These are phyloP conservation scores for Phytophthora aleatoria DNA, from an alignment of 352 stramenopile genomes.

Conservation along the genomic window DNA sequence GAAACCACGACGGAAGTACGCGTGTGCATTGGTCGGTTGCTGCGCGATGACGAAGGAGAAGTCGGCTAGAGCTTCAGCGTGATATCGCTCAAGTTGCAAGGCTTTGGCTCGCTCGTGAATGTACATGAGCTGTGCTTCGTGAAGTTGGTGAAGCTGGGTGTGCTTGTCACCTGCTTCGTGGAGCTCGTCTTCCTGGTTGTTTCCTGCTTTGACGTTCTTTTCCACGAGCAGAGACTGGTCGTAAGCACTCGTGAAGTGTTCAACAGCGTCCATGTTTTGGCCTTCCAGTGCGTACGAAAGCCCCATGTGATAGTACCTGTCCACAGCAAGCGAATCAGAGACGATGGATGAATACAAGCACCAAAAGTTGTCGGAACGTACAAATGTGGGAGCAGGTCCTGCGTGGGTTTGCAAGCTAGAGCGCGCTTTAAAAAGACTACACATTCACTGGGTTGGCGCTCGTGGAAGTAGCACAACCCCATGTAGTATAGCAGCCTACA, in stretches of 20 bases:
- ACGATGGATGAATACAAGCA: neutral
- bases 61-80: slow-evolving; percentile 71
- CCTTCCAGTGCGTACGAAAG: slow-evolving; percentile 57
- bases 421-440: slow-evolving; percentile 52
- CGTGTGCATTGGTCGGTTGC: slow-evolving; percentile 83
- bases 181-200: slow-evolving; percentile 25
- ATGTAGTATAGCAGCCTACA: slow-evolving; percentile 68
- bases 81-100: slow-evolving; percentile 73
- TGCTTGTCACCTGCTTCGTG: slow-evolving; percentile 20
- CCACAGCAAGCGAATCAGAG: slow-evolving; percentile 4
- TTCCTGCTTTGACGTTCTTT: slow-evolving; percentile 13
- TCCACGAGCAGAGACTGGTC: slow-evolving; percentile 24
- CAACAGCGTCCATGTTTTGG: slow-evolving; percentile 64
- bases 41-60: slow-evolving; percentile 72
- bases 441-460: slow-evolving; percentile 49
- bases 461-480: slow-evolving; percentile 68
- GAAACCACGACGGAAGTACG: slow-evolving; percentile 84
- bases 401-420: slow-evolving; percentile 32
- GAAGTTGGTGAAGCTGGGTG: slow-evolving; percentile 29
- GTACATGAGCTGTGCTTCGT: slow-evolving; percentile 40
- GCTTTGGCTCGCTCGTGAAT: slow-evolving; percentile 82
- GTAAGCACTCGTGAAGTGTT: slow-evolving; percentile 62
- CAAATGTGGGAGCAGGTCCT: slow-evolving; percentile 58
- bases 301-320: slow-evolving; percentile 77
- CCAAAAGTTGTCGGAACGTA: slow-evolving; percentile 29